A percentile compares a stretch with the other conserved stretches of the same genome.
Conservation (phyloP, 768 basidiomycete genomes). For the Lentinula sp. region DNA sequence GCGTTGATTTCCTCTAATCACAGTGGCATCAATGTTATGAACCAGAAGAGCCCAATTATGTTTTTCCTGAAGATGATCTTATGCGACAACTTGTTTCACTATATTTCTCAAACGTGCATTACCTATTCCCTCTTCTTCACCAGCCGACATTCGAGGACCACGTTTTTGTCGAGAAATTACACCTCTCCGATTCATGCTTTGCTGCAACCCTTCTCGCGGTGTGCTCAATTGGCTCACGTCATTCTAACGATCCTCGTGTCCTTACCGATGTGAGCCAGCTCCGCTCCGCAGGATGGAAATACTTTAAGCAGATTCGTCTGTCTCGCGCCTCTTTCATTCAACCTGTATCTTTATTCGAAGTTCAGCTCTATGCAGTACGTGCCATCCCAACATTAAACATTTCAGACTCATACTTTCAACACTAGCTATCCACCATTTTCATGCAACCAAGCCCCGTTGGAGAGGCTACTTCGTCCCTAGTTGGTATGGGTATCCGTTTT, state of each 20-base stretch:
- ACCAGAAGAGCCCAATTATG: slow-evolving; percentile 10
- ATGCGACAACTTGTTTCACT: slow-evolving; percentile 35
- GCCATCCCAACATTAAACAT: slow-evolving; percentile 2
- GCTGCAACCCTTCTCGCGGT: slow-evolving; percentile 40
- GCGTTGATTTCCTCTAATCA: not conserved
- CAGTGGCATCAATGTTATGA: slow-evolving; percentile 3
- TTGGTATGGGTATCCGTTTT: slow-evolving; percentile 48
- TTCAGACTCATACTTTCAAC: not conserved
- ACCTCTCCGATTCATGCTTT: slow-evolving; percentile 34
- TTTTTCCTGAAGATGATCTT: slow-evolving; percentile 34
- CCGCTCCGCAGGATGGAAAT: slow-evolving; percentile 39
- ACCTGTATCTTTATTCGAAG: slow-evolving; percentile 47
- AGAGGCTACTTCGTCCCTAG: slow-evolving; percentile 44
- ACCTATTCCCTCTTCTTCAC: slow-evolving; percentile 42
- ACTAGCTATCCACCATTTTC: slow-evolving; percentile 33
- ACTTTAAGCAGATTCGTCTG: slow-evolving; percentile 42
- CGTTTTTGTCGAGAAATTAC: slow-evolving; percentile 28
- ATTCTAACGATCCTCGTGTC: slow-evolving; percentile 33
- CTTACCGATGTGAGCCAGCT: slow-evolving; percentile 11
- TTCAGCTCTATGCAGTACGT: slow-evolving; percentile 45
- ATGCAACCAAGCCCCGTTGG: slow-evolving; percentile 38
- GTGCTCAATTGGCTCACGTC: slow-evolving; percentile 45
- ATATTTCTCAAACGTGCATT: slow-evolving; percentile 40
- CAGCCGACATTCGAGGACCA: slow-evolving; percentile 39
- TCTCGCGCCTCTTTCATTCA: slow-evolving; percentile 37